Evolutionary conservation across 306 rosid genomes (phyloP).

Genomic region (Calophaca sinica): DNA sequence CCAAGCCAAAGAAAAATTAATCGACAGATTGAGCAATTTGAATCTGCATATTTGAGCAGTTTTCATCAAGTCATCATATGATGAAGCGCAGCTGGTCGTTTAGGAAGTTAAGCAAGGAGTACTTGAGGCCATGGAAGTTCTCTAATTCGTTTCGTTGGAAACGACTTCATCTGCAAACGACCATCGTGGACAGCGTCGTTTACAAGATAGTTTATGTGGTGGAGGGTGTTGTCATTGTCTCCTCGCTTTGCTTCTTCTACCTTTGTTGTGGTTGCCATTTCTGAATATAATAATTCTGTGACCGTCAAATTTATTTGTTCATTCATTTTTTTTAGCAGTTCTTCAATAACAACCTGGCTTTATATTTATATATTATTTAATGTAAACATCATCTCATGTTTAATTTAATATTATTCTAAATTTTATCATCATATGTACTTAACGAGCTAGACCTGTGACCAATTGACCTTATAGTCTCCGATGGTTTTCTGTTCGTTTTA

Average conservation of each 20-base stretch:
- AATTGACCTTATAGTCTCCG: too few relatives aligned
- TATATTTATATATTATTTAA: too few relatives aligned
- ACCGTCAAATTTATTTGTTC: slow-evolving; percentile 33
- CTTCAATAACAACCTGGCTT: neutral
- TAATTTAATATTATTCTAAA: too few relatives aligned
- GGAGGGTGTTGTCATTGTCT: slow-evolving; percentile 72
- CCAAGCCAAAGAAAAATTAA: neutral
- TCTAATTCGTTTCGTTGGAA: slow-evolving; percentile 57
- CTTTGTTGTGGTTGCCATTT: slow-evolving; percentile 77
- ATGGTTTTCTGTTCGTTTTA: too few relatives aligned
- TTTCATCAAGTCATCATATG: neutral
- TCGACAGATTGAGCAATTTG: neutral
- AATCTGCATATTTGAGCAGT: neutral
- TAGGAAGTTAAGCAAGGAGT: slow-evolving; percentile 68
- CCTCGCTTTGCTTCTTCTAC: slow-evolving; percentile 70
- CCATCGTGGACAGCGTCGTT: slow-evolving; percentile 64
- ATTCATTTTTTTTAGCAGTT: slow-evolving; percentile 6
- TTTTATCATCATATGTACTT: too few relatives aligned
- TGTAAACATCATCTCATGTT: too few relatives aligned
- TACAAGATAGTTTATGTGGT: slow-evolving; percentile 66
- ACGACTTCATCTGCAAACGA: slow-evolving; percentile 52
- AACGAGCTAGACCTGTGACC: too few relatives aligned
- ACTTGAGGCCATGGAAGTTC: slow-evolving; percentile 55
- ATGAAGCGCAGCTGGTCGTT: slow-evolving; percentile 56
- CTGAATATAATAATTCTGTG: slow-evolving; percentile 35